phyloP scores from a whole-genome alignment of 2,329 filamentous ascomycete species.

The Microdochium paspali region DNA sequence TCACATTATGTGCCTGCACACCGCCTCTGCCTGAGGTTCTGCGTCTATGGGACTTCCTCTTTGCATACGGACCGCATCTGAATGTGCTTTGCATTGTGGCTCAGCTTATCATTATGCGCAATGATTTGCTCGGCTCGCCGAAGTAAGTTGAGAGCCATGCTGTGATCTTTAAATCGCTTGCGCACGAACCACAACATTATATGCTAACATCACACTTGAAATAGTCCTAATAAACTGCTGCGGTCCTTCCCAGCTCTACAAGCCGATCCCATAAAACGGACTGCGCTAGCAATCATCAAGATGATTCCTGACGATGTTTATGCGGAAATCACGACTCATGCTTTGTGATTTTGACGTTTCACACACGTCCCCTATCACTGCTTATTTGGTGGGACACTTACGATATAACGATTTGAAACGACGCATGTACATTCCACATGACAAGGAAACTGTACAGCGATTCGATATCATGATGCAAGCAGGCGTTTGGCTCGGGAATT shows the following conservation, averaged over 20 bases:
- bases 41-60: slow-evolving; percentile 91
- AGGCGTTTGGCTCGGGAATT: too few species aligned
- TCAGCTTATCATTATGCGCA: slow-evolving; percentile 80
- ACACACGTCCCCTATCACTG: neutral
- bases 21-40: slow-evolving; percentile 90
- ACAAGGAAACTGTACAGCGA: too few species aligned
- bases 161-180: neutral
- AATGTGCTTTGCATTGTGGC: slow-evolving; percentile 96
- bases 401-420: neutral
- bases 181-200: too few species aligned
- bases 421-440: neutral
- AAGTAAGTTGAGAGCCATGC: slow-evolving; percentile 46
- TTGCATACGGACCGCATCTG: slow-evolving; percentile 88
- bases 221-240: slow-evolving; percentile 84
- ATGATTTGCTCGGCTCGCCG: slow-evolving; percentile 71
- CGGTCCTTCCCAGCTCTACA: slow-evolving; percentile 78
- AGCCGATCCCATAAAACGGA: slow-evolving; percentile 72
- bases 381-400: neutral
- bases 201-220: slow-evolving; percentile 13
- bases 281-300: slow-evolving; percentile 77
- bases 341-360: slow-evolving; percentile 47
- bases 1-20: slow-evolving; percentile 92
- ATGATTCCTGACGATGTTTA: slow-evolving; percentile 90
- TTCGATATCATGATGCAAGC: too few species aligned
- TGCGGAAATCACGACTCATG: slow-evolving; percentile 80